These are phyloP conservation scores for Punctularia strigosozonata DNA, from an alignment of 768 basidiomycete genomes.

Conservation along the genomic window DNA sequence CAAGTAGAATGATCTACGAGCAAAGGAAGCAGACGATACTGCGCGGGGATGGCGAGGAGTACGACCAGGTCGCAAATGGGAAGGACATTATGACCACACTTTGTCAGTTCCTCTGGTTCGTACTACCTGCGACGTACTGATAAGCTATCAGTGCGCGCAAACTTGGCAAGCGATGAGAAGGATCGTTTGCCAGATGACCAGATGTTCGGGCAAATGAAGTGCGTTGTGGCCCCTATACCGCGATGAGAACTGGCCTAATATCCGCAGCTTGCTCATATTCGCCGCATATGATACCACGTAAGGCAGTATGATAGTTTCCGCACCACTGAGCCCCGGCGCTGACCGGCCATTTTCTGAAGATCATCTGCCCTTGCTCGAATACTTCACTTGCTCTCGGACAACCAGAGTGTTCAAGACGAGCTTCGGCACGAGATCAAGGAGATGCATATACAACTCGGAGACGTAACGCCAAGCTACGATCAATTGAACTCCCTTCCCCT, in stretches of 20 bases:
- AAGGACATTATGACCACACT: not conserved
- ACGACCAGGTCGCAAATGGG: not conserved
- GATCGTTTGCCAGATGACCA: constrained; percentile 3
- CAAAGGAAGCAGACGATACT: too few species aligned
- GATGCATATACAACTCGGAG: too few species aligned
- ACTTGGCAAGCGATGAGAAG: not conserved
- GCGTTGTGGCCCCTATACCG: too few species aligned
- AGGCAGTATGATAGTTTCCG: too few species aligned
- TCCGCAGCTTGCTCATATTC: constrained; percentile 2
- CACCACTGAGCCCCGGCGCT: too few species aligned
- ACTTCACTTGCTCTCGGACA: constrained; percentile 13
- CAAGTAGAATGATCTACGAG: not conserved
- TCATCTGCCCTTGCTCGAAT: constrained; percentile 17
- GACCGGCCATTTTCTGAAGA: too few species aligned
- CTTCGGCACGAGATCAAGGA: constrained; percentile 15
- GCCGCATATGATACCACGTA: constrained; percentile 15
- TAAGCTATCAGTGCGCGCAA: not conserved
- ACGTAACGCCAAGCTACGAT: constrained; percentile 11
- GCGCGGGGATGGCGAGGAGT: too few species aligned
- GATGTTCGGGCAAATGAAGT: constrained; percentile 3
- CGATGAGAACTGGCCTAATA: too few species aligned
- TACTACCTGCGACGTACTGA: not conserved
- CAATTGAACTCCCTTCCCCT: constrained; percentile 12
- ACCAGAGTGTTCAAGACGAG: constrained; percentile 15
- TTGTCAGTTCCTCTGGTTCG: not conserved